A percentile compares a stretch with the other conserved stretches of the same genome.
These are phyloP conservation scores for Chenopodium suecicum DNA, from an alignment of 148 eudicot genomes.

Conservation along the genomic window DNA sequence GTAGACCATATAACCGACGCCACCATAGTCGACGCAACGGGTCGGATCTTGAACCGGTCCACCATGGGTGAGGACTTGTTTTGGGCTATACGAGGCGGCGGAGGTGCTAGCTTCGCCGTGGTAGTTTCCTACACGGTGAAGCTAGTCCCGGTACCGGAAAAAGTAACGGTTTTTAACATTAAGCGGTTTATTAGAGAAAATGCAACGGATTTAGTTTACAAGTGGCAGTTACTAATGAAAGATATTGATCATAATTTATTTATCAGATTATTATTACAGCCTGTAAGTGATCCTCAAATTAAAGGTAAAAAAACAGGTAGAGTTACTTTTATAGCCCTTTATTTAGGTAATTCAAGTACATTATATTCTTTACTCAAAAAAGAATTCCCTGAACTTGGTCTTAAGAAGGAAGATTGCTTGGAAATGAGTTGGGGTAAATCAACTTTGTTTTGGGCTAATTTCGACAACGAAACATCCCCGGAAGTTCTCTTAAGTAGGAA, in stretches of 20 bases:
- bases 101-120: constrained; percentile 27
- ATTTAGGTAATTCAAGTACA: constrained; percentile 32
- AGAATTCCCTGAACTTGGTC: constrained; percentile 43
- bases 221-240: constrained; percentile 43
- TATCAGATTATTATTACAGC: constrained; percentile 40
- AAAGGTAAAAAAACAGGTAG: constrained; percentile 26
- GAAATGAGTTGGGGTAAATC: constrained; percentile 53
- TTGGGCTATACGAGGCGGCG: constrained; percentile 35
- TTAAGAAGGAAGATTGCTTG: constrained; percentile 34
- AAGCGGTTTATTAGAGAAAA: not conserved
- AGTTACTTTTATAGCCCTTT: constrained; percentile 35
- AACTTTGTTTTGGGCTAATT: constrained; percentile 33
- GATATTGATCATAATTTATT: constrained; percentile 39
- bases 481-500: constrained; percentile 29
- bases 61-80: constrained; percentile 32
- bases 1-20: constrained; percentile 25
- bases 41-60: constrained; percentile 12
- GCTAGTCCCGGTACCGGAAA: constrained; percentile 19
- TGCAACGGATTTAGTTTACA: constrained; percentile 27
- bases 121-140: constrained; percentile 23
- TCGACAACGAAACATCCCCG: constrained; percentile 18
- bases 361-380: constrained; percentile 26
- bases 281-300: constrained; percentile 11
- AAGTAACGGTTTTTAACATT: constrained; percentile 28
- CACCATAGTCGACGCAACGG: constrained; percentile 15